Evolutionary conservation across 1,284 basidiomycete species (phyloP).

Genomic region (Wallemia mellicola): DNA sequence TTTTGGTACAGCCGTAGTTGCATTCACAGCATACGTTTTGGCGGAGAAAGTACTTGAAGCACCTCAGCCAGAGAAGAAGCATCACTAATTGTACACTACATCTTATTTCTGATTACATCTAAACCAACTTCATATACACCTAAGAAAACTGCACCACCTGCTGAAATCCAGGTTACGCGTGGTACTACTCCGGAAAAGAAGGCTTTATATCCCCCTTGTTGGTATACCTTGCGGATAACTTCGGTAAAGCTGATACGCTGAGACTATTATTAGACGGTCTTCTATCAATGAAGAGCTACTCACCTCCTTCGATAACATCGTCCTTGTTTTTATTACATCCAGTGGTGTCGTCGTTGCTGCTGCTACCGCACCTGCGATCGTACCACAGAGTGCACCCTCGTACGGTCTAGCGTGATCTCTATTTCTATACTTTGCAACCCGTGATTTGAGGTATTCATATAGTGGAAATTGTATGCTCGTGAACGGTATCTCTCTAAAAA

Average conservation of each 20-base stretch:
- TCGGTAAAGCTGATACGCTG: neutral
- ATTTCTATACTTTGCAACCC: conserved; percentile 23
- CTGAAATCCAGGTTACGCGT: conserved; percentile 77
- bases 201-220: conserved; percentile 37
- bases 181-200: conserved; percentile 71
- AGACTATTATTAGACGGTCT: neutral
- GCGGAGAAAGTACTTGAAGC: neutral
- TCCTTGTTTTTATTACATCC: conserved; percentile 86
- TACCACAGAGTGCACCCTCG: conserved; percentile 74
- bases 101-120: neutral
- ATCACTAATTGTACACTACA: neutral
- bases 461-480: conserved; percentile 91
- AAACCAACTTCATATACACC: conserved; percentile 61
- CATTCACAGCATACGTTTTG: neutral
- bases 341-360: conserved; percentile 77
- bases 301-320: conserved; percentile 74
- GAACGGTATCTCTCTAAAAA: conserved; percentile 73
- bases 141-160: conserved; percentile 85
- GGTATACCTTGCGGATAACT: conserved; percentile 25
- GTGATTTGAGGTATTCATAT: conserved; percentile 60
- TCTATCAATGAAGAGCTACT: conserved; percentile 7
- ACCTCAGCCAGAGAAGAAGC: neutral
- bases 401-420: conserved; percentile 31
- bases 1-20: neutral
- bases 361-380: conserved; percentile 63